Evolutionary conservation across 2,329 filamentous ascomycete species (phyloP).

Genomic region (Alternaria incomplexa): DNA sequence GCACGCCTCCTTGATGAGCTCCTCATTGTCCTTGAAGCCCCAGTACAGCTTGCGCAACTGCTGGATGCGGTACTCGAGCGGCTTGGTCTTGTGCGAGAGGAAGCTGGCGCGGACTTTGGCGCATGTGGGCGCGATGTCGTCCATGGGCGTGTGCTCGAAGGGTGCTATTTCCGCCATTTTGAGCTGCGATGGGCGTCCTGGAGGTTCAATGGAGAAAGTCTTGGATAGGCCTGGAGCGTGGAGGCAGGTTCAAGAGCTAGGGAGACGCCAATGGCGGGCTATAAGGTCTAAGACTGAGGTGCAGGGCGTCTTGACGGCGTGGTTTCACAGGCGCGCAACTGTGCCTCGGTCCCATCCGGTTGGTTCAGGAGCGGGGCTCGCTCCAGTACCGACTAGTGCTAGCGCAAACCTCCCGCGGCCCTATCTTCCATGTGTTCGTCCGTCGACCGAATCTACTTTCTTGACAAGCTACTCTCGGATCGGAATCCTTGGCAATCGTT

Average conservation of each 20-base stretch:
- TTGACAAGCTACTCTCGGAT: not conserved
- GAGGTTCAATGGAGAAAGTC: not conserved
- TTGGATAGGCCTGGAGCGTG: not conserved
- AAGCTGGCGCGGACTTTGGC: conserved; percentile 72
- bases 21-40: conserved; percentile 80
- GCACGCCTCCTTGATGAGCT: conserved; percentile 76
- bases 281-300: not conserved
- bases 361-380: not conserved
- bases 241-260: not conserved
- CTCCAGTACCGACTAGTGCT: not conserved
- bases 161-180: conserved; percentile 21
- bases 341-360: conserved; percentile 6
- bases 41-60: conserved; percentile 97
- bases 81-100: conserved; percentile 78
- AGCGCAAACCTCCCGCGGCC: not conserved
- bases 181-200: not conserved
- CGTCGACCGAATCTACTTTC: not conserved
- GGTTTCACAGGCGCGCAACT: conserved; percentile 4
- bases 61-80: conserved; percentile 78
- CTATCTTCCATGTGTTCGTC: not conserved
- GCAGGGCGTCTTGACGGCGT: not conserved
- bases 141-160: conserved; percentile 46
- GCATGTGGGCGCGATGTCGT: conserved; percentile 41
- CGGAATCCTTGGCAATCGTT: not conserved
- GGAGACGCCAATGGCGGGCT: not conserved